Evolutionary conservation across 495 filamentous ascomycete species (phyloP).

Genomic region (Penicillium maclennaniae): DNA sequence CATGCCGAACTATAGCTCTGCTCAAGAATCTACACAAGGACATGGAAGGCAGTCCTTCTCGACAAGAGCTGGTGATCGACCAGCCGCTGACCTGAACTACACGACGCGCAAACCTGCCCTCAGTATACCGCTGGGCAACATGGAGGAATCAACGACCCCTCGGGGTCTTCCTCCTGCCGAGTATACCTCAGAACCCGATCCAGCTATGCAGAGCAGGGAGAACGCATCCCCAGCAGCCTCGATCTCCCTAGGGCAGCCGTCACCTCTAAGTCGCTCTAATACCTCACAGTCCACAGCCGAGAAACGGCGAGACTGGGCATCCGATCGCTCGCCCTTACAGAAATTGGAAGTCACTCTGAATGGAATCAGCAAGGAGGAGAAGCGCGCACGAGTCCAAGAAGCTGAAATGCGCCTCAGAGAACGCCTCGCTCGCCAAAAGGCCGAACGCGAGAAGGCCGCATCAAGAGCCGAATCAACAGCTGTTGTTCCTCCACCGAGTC

Average conservation of each 20-base stretch:
- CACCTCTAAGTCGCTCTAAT: constrained; percentile 31
- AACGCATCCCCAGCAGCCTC: background rate
- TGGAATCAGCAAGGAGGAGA: constrained; percentile 90
- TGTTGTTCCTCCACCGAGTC: constrained; percentile 6
- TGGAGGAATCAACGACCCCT: constrained; percentile 24
- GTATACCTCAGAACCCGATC: constrained; percentile 1
- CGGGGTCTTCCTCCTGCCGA: constrained; percentile 14
- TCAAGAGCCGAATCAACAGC: constrained; percentile 10
- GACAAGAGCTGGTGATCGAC: constrained; percentile 15
- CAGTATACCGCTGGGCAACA: background rate
- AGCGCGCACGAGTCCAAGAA: constrained; percentile 73
- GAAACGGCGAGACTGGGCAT: constrained; percentile 51
- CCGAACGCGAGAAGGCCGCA: constrained; percentile 20
- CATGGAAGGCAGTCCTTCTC: constrained; percentile 15
- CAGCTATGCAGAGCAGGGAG: constrained; percentile 8
- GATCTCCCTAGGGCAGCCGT: constrained; percentile 3
- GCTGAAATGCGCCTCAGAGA: constrained; percentile 61
- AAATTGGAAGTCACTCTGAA: constrained; percentile 82
- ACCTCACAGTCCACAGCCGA: constrained; percentile 34
- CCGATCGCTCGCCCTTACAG: constrained; percentile 83
- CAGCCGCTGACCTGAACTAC: constrained; percentile 19
- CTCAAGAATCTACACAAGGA: constrained; percentile 2
- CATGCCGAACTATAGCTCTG: background rate
- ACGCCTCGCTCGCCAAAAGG: constrained; percentile 39
- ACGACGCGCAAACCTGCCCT: constrained; percentile 15